These are phyloP conservation scores for Trichoderma endophyticum DNA, from an alignment of 2,329 filamentous ascomycete genomes.

Conservation along the genomic window DNA sequence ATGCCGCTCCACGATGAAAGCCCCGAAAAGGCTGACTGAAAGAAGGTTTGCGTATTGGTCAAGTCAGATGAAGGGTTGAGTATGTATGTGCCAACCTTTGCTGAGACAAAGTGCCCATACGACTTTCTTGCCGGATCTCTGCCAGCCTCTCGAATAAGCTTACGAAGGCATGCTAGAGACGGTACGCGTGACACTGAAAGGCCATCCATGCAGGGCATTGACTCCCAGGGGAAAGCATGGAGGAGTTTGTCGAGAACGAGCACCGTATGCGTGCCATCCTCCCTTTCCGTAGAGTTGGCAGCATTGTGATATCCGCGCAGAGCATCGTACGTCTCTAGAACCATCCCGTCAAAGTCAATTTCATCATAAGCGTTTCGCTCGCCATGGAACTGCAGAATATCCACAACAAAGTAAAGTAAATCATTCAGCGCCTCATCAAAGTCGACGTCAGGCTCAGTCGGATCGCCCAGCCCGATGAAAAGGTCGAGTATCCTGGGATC, in stretches of 20 bases:
- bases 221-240: slow-evolving; percentile 94
- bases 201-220: slow-evolving; percentile 76
- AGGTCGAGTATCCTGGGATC: slow-evolving; percentile 72
- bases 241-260: slow-evolving; percentile 88
- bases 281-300: slow-evolving; percentile 39
- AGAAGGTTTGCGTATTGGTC: slow-evolving; percentile 71
- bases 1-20: slow-evolving; percentile 73
- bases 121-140: slow-evolving; percentile 16
- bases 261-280: slow-evolving; percentile 66
- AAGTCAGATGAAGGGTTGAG: slow-evolving; percentile 88
- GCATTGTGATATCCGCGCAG: slow-evolving; percentile 71
- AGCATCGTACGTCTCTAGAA: slow-evolving; percentile 82
- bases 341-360: slow-evolving; percentile 90
- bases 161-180: slow-evolving; percentile 76
- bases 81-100: slow-evolving; percentile 66
- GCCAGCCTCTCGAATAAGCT: slow-evolving; percentile 61
- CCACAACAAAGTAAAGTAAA: slow-evolving; percentile 91
- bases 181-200: slow-evolving; percentile 83
- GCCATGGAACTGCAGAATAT: slow-evolving; percentile 94
- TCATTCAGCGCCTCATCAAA: slow-evolving; percentile 89
- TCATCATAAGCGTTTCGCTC: slow-evolving; percentile 97
- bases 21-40: slow-evolving; percentile 60
- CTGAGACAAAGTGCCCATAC: slow-evolving; percentile 54
- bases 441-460: slow-evolving; percentile 64
- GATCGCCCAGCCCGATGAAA: slow-evolving; percentile 80